Evolutionary conservation across 176 grass and related monocot species (phyloP).

Genomic region (Zoysia japonica): DNA sequence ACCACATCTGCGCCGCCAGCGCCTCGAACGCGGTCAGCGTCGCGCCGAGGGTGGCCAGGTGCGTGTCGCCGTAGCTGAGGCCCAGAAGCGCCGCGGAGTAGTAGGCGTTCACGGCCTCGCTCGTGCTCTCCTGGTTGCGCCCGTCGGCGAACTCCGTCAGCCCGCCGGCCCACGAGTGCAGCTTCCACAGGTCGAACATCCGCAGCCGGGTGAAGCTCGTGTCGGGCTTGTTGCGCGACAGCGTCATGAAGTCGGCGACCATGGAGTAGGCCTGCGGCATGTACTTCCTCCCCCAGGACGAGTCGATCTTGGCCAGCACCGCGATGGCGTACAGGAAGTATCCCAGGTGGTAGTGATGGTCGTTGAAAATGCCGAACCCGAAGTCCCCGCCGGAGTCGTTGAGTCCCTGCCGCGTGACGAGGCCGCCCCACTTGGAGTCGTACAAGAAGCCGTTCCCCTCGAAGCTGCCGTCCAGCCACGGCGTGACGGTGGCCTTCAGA

Average conservation of each 20-base stretch:
- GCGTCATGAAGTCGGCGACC: conserved; percentile 85
- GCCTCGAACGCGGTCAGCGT: conserved; percentile 76
- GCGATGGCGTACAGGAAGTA: conserved; percentile 97
- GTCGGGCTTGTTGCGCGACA: conserved; percentile 58
- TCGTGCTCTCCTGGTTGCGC: conserved; percentile 96
- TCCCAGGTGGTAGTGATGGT: conserved; percentile 97
- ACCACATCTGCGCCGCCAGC: conserved; percentile 81
- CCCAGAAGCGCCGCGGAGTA: conserved; percentile 79
- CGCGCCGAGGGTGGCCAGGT: conserved; percentile 58
- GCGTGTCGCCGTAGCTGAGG: conserved; percentile 79
- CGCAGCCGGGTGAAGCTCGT: conserved; percentile 61
- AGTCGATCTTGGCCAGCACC: conserved; percentile 83
- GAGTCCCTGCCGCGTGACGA: conserved; percentile 62
- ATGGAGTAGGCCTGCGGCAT: conserved; percentile 82
- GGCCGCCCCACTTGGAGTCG: conserved; percentile 80
- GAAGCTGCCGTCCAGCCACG: conserved; percentile 85
- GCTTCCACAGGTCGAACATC: conserved; percentile 89
- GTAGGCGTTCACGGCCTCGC: conserved; percentile 84
- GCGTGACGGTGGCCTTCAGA: conserved; percentile 59
- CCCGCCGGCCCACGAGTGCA: conserved; percentile 91
- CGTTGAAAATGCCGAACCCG: conserved; percentile 88
- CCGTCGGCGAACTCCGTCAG: conserved; percentile 84
- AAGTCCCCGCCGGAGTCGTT: conserved; percentile 73
- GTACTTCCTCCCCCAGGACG: conserved; percentile 78
- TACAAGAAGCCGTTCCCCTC: conserved; percentile 75